phyloP scores from a whole-genome alignment of 192 early-diverging fungal genomes.

The Thoreauomyces humboldtii region DNA sequence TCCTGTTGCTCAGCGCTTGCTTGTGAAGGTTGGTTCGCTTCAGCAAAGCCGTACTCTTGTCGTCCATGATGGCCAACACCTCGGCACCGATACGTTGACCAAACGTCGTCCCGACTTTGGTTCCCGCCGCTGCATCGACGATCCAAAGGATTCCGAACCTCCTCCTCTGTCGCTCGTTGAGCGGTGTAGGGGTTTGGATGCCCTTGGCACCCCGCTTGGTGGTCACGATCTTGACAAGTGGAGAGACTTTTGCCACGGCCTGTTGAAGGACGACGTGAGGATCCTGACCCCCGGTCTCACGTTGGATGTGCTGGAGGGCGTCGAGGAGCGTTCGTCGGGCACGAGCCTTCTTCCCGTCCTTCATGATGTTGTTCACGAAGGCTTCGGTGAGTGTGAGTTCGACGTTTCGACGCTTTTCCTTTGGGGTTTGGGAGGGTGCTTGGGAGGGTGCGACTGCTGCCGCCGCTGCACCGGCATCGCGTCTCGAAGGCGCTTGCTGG shows the following conservation, averaged over 20 bases:
- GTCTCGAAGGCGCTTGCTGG: background rate
- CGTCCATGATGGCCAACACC: slow-evolving; percentile 77
- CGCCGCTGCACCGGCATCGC: background rate
- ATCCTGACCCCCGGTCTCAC: slow-evolving; percentile 38
- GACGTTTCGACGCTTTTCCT: background rate
- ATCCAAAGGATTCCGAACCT: slow-evolving; percentile 84
- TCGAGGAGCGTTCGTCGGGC: slow-evolving; percentile 66
- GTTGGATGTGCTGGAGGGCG: slow-evolving; percentile 67
- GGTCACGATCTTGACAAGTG: slow-evolving; percentile 71
- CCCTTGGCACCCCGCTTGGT: slow-evolving; percentile 79
- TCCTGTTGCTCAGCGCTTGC: slow-evolving; percentile 75
- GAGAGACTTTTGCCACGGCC: slow-evolving; percentile 71
- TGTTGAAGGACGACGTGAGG: slow-evolving; percentile 65
- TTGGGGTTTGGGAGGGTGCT: background rate
- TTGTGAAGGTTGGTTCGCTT: slow-evolving; percentile 81
- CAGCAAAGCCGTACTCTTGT: slow-evolving; percentile 61
- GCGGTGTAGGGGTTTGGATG: slow-evolving; percentile 71
- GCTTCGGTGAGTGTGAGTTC: slow-evolving; percentile 65
- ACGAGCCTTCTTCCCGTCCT: slow-evolving; percentile 80
- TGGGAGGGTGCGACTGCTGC: background rate
- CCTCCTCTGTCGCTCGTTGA: slow-evolving; percentile 74
- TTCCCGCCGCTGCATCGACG: slow-evolving; percentile 67
- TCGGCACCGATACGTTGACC: slow-evolving; percentile 73
- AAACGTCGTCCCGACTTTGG: slow-evolving; percentile 57
- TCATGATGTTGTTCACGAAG: slow-evolving; percentile 89